Evolutionary conservation across 2,329 filamentous ascomycete genomes (phyloP), one percentile per base, ranked within the genome.

Genomic region (Aspergillus sojae): DNA sequence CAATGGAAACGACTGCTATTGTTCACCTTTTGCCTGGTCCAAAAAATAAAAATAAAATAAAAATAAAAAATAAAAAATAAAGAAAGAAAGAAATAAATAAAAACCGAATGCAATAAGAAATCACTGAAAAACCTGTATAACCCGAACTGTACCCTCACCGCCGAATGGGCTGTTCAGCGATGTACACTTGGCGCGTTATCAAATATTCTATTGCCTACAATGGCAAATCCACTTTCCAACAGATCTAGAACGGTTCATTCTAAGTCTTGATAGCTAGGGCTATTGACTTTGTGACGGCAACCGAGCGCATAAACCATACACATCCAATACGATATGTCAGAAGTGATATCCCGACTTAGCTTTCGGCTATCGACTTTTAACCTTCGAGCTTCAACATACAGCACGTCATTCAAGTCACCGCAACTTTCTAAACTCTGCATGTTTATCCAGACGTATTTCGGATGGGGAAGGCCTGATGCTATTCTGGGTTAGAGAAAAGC

Each of bases 311-410:
- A 30, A 28, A 26, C 11, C 34, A 45, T 45, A 54, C 57, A 30
- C 14, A 52, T 59, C 41, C 14, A 23, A 34, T 32, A 28, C 32
- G 58, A 60, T 26, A 54, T 60, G 48, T 60, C 58, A 54, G 23
- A 60, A 41, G n/a, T 55, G 52, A 55, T 55, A 39, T 55, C 9
- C 39, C 52, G 16, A 39, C 19, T 41, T 19, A 21, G 36, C 11
- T 39, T 55, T 39, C 21, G 48, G 50, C 58, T 60, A 60, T 60
- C 50, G 58, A 60, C 26, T 32, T 43, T 60, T 43, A 53, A 43
- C 48, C 58, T 60, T 54, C 10, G 36, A 32, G 16, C 39, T 30
- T 23, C 19, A 6, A 21, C 26, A 23, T 52, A n/a, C 19, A 23
- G 14, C 32, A 16, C 26, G 16, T 30, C 23, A 50, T 19, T 36